phyloP scores from a whole-genome alignment of 805 yeast genomes.

The Metschnikowia anglica region DNA sequence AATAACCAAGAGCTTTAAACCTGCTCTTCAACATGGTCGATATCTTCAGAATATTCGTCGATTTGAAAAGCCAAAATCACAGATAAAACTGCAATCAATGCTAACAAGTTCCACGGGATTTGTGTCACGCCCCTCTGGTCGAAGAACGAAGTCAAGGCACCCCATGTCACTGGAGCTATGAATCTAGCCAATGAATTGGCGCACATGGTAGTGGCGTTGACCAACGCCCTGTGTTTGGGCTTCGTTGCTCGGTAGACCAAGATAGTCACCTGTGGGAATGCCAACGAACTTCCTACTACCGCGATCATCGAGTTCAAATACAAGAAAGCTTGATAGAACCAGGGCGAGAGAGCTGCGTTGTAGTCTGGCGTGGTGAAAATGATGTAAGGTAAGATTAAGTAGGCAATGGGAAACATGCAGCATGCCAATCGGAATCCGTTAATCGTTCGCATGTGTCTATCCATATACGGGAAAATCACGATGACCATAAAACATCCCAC shows the following conservation, averaged over 20 bases:
- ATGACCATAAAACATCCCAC: constrained; percentile 51
- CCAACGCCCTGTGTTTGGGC: constrained; percentile 54
- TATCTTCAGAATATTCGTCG: constrained; percentile 19
- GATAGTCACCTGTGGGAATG: constrained; percentile 53
- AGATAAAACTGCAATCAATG: constrained; percentile 21
- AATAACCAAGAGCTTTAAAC: not conserved
- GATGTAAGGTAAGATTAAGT: constrained; percentile 47
- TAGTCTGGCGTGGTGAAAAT: constrained; percentile 42
- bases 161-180: constrained; percentile 58
- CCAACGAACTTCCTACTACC: constrained; percentile 44
- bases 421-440: constrained; percentile 43
- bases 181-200: constrained; percentile 55
- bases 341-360: constrained; percentile 27
- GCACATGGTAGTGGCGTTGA: constrained; percentile 58
- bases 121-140: constrained; percentile 28
- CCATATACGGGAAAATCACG: constrained; percentile 52
- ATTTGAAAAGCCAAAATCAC: constrained; percentile 14
- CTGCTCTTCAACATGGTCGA: constrained; percentile 1
- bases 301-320: constrained; percentile 28
- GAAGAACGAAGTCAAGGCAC: constrained; percentile 37
- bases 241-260: constrained; percentile 56
- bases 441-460: constrained; percentile 46
- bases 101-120: constrained; percentile 34
- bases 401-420: constrained; percentile 44
- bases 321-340: constrained; percentile 23